Evolutionary conservation across 108 stramenopile genomes (phyloP).

Genomic region (Conticribra weissflogii): DNA sequence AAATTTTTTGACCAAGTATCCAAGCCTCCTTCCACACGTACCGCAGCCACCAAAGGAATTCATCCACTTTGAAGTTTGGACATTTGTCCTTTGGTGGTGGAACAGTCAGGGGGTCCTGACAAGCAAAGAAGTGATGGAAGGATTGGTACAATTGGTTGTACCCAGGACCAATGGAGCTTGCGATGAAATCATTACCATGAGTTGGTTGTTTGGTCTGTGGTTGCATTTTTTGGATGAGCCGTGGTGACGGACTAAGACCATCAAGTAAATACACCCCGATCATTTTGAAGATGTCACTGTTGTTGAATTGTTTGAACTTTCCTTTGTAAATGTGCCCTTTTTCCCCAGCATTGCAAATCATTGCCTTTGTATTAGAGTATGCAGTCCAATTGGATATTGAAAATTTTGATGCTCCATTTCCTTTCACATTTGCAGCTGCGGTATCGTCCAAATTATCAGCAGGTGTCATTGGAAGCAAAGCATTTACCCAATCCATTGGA

Average conservation of each 20-base stretch:
- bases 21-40: neutral
- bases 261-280: neutral
- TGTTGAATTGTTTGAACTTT: neutral
- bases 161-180: neutral
- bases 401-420: neutral
- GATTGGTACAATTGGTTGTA: neutral
- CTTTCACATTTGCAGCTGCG: too few relatives aligned
- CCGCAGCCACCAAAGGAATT: neutral
- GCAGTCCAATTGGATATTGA: neutral
- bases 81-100: neutral
- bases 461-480: too few relatives aligned
- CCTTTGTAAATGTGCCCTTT: neutral
- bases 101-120: neutral
- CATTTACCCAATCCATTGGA: too few relatives aligned
- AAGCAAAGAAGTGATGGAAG: neutral
- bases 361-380: neutral
- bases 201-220: neutral
- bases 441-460: too few relatives aligned
- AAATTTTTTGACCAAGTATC: neutral
- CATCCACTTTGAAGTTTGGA: neutral
- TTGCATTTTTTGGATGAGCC: neutral
- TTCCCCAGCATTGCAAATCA: neutral
- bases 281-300: neutral
- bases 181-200: neutral
- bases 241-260: neutral